Conservation (phyloP, 129 eudicot genomes). For the Flaveria robusta region DNA sequence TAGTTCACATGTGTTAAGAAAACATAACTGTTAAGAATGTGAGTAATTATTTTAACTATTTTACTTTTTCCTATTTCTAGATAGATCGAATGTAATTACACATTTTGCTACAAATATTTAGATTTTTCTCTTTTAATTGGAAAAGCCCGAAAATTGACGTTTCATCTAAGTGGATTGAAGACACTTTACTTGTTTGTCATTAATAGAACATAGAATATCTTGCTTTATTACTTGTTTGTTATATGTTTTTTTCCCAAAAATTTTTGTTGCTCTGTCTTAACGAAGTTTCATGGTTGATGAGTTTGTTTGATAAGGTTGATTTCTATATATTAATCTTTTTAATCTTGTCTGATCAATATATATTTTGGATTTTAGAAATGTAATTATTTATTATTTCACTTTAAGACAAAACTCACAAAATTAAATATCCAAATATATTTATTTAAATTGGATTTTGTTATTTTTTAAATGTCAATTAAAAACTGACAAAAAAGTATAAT, state of each 20-base stretch:
- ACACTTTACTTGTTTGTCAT: slow-evolving; percentile 1
- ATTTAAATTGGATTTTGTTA: no score
- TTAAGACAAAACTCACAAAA: no score
- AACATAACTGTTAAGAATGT: no score
- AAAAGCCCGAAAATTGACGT: background rate
- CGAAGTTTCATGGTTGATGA: background rate
- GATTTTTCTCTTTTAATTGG: background rate
- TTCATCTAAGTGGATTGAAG: background rate
- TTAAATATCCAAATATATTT: no score
- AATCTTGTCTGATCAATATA: no score
- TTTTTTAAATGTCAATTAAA: no score
- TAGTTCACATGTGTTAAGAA: background rate
- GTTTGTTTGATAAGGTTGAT: background rate
- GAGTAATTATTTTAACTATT: background rate
- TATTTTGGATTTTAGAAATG: no score
- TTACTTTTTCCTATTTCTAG: background rate
- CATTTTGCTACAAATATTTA: background rate
- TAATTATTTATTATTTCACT: no score
- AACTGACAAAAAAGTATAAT: no score
- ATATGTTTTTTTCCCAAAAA: background rate
- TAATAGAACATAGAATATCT: background rate
- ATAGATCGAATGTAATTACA: background rate
- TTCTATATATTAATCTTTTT: no score
- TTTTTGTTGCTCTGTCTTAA: background rate
- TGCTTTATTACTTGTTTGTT: background rate